Base-by-base conservation (phyloP, 352 stramenopile genomes). In the Globisporangium spinosum region DNA sequence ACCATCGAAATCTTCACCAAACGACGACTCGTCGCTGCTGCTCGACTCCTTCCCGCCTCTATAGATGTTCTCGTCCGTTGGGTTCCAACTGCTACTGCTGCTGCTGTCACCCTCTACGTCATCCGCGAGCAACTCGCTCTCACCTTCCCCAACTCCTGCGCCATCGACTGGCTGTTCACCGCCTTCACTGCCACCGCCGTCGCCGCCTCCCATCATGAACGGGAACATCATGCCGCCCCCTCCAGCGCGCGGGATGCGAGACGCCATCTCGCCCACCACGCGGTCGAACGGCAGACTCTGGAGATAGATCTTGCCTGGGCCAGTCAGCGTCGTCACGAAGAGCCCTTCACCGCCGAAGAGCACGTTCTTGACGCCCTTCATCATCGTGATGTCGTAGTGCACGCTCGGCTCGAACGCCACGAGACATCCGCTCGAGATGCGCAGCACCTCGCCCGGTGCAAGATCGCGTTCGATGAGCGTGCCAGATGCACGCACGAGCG, bases 261-360 rank as follows among this genome's bases (percentile, higher is more conserved):
- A 67, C 7, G 91, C 91, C 71, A 98, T 98, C 73, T 98, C 92
- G 47, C 84, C 86, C 64, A 98, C 93, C 70, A 98, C 95, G 22
- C 93, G 86, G 62, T 98, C 88, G 25, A 97, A 96, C 23, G 93
- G 93, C 43, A 98, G 73, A 67, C 93, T 95, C 69, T 98, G 94
- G 17, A 98, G 75, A 71, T 93, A 98, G 17, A 98, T 89, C 17
- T 81, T 90, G 25, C 93, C 93, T 2, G 93, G 93, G 15, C 93
- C 94, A 49, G 84, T 98, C 17, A 98, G 81, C 23, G 91, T 98
- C 40, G 95, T 98, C 40, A 98, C 82, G 67, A 98, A 98, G 15
- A 98, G 68, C 15, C 93, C 95, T 74, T 98, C 92, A 1, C 93
- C 94, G n/a, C 93, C 90, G 80, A 98, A 98, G 38, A 98, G 71